phyloP scores from a whole-genome alignment of 73 alveolate genomes.

The Paraurostyla sp. region DNA sequence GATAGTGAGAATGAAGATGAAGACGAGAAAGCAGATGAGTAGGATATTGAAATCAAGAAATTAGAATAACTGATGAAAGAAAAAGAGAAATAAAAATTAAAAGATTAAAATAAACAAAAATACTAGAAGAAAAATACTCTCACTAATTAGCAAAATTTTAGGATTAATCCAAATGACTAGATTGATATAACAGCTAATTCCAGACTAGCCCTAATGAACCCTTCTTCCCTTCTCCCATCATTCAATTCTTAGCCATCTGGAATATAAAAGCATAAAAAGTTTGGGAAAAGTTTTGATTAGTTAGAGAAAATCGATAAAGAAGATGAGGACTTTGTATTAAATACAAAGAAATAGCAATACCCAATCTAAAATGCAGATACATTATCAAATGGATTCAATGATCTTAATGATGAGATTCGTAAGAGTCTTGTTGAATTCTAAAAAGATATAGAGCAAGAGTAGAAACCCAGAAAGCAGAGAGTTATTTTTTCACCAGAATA shows the following conservation, averaged over 20 bases:
- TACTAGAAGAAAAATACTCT: background rate
- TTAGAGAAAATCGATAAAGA: too few relatives aligned
- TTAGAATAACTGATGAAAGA: background rate
- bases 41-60: background rate
- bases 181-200: background rate
- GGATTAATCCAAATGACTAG: conserved; percentile 5
- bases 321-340: too few relatives aligned
- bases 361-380: too few relatives aligned
- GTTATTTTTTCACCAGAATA: too few relatives aligned
- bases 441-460: too few relatives aligned
- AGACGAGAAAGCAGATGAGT: background rate
- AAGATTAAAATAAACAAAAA: background rate
- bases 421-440: too few relatives aligned
- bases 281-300: too few relatives aligned
- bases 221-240: background rate
- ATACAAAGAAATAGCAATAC: too few relatives aligned
- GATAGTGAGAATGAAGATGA: background rate
- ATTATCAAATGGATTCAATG: too few relatives aligned
- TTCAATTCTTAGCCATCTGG: background rate
- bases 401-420: too few relatives aligned
- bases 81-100: background rate
- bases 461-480: too few relatives aligned
- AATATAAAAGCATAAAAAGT: too few relatives aligned
- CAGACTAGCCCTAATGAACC: background rate
- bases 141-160: background rate